Evolutionary conservation across 345 rosid species (phyloP), one percentile per base, ranked within the genome.

Genomic region (Abelmoschus esculentus): DNA sequence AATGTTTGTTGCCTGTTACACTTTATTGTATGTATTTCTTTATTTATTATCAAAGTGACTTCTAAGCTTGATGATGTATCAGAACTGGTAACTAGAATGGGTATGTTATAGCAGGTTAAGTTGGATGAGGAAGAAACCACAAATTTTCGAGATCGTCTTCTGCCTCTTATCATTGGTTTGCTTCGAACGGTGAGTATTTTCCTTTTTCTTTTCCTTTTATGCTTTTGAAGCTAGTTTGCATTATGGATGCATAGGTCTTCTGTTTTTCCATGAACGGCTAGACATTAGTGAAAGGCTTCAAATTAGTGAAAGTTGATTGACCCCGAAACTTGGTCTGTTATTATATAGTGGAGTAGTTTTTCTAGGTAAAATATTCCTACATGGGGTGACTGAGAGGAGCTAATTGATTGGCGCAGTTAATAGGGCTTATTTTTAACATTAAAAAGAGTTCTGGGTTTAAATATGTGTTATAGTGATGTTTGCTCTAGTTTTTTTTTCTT

Each of bases 161-260:
- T 89, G 34, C 97, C 96, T 72, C 76, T 89, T 72, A 80, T 87
- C 68, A 84, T 91, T 81, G 92, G 97, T 74, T 78, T 91, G 86
- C 96, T 91, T 62, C 84, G 96, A 84, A 89, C 89, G 5, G 97
- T 91, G 72, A 86, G 96, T 82, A 65, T 44, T 47, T 12, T 65
- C 54, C 54, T 22, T 22, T 22, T 22, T 22, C 26, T 22, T 22
- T 22, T 22, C 2, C n/a, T 70, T 18, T 57, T 26, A 58, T 58
- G 15, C 7, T 15, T 67, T 50, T 32, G 46, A 67, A 67, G n/a
- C 17, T 52, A 59, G 32, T 40, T 14, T 44, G 4, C 7, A 28
- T 4, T 15, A 22, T 3, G 13, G 3, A 46, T 26, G 55, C 34
- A 47, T 46, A 36, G 40, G 40, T 36, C 40, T 36, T 36, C 5